Percentiles rank a stretch among this genome's conserved stretches.
Conservation (phyloP, 2,329 filamentous ascomycete species). For the Fusarium sp. region DNA sequence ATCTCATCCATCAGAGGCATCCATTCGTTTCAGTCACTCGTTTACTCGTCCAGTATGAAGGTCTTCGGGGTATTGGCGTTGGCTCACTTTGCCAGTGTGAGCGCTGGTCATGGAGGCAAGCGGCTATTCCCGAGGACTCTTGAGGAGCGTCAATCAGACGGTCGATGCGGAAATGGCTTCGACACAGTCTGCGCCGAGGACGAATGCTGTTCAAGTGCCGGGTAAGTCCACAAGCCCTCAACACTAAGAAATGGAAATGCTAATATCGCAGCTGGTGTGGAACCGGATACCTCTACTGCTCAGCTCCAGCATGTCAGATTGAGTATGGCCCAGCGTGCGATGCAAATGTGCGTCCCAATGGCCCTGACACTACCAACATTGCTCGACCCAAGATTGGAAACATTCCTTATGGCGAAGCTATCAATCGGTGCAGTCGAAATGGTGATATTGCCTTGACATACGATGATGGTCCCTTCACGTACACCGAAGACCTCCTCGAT, state of each 20-base stretch:
- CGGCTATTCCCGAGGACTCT: background rate
- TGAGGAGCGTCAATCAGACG: conserved; percentile 33
- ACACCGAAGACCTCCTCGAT: conserved; percentile 55
- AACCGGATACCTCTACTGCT: conserved; percentile 65
- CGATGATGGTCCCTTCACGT: conserved; percentile 58
- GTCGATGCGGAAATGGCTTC: conserved; percentile 57
- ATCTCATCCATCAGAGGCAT: conserved; percentile 9
- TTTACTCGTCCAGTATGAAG: conserved; percentile 29
- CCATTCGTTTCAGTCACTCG: conserved; percentile 39
- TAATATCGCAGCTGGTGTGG: conserved; percentile 62
- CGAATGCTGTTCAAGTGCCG: conserved; percentile 56
- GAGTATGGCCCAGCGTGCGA: conserved; percentile 70
- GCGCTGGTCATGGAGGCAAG: background rate
- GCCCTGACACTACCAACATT: conserved; percentile 64
- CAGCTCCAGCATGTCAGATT: conserved; percentile 70
- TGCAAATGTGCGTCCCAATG: conserved; percentile 63
- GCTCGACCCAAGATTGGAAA: conserved; percentile 63
- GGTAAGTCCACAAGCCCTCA: conserved; percentile 42
- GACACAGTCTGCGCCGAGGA: conserved; percentile 47
- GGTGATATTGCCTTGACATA: conserved; percentile 56
- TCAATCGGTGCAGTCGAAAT: conserved; percentile 52
- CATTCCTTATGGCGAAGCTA: conserved; percentile 65
- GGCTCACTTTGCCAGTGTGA: conserved; percentile 5
- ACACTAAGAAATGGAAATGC: background rate
- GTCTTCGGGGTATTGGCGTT: background rate